Evolutionary conservation across 306 rosid species (phyloP).

Genomic region (Erythrophleum fordii): DNA sequence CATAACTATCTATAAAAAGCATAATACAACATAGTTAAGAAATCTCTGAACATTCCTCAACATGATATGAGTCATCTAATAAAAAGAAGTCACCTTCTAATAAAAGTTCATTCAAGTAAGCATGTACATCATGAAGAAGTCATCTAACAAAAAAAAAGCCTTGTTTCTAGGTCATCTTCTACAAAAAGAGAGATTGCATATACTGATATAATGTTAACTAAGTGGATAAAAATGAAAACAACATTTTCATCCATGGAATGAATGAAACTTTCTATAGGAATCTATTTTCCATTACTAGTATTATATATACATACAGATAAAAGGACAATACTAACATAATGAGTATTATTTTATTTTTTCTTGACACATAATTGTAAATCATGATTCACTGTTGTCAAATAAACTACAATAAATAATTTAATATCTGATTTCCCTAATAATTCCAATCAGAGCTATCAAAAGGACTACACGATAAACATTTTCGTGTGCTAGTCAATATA

Average conservation of each 20-base stretch:
- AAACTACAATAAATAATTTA: too few relatives aligned
- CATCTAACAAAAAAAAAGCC: neutral
- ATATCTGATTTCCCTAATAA: too few relatives aligned
- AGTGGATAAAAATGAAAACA: constrained; percentile 25
- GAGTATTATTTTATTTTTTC: too few relatives aligned
- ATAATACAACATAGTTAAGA: neutral
- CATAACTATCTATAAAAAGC: neutral
- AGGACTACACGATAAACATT: neutral
- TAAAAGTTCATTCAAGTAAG: neutral
- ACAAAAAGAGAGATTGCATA: neutral
- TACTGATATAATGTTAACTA: neutral
- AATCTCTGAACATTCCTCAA: neutral
- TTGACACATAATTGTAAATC: too few relatives aligned
- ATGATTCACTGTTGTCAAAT: too few relatives aligned
- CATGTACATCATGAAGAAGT: neutral
- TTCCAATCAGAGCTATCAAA: neutral
- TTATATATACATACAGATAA: too few relatives aligned
- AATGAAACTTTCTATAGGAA: constrained; percentile 73
- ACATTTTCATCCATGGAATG: constrained; percentile 87
- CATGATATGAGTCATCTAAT: too few relatives aligned
- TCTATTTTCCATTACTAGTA: too few relatives aligned
- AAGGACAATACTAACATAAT: too few relatives aligned
- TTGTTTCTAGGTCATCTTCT: constrained; percentile 3
- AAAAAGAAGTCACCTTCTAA: too few relatives aligned
- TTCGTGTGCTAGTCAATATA: neutral